Percentiles rank a stretch among this genome's conserved stretches.
Conservation (phyloP, 2,329 filamentous ascomycete species). For the Lasiodiplodia theobromae region DNA sequence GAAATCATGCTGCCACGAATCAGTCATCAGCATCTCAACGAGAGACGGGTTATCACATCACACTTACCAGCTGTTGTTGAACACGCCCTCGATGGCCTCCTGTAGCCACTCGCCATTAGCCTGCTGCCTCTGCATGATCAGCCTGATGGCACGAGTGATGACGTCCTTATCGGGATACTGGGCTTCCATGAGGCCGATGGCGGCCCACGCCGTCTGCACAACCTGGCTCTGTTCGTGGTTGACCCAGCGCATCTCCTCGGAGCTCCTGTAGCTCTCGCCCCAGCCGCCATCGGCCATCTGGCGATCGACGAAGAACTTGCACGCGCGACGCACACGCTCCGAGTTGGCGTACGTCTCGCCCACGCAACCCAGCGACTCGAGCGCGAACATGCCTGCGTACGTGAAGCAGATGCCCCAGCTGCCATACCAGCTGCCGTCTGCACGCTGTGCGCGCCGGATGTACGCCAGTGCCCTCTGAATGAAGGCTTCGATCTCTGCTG, state of each 20-base stretch:
- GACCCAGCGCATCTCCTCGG: conserved; percentile 76
- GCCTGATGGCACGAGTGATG: conserved; percentile 74
- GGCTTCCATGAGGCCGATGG: conserved; percentile 80
- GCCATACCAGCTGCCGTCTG: conserved; percentile 96
- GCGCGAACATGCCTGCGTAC: conserved; percentile 94
- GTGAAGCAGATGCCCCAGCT: conserved; percentile 99
- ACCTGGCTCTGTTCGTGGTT: conserved; percentile 86
- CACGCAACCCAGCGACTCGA: conserved; percentile 82
- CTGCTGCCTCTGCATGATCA: conserved; percentile 87
- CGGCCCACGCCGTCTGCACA: conserved; percentile 93
- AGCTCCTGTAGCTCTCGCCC: conserved; percentile 93
- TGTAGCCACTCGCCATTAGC: conserved; percentile 92
- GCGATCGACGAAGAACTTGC: conserved; percentile 83
- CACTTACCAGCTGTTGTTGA: conserved; percentile 91
- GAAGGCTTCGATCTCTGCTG: conserved; percentile 75
- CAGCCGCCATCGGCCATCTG: conserved; percentile 92
- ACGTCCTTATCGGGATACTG: conserved; percentile 77
- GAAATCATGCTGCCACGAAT: conserved; percentile 80
- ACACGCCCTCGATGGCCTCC: conserved; percentile 96
- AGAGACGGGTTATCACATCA: not conserved
- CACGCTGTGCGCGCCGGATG: conserved; percentile 79
- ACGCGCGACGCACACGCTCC: conserved; percentile 73
- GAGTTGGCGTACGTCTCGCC: conserved; percentile 84
- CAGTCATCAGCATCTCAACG: not conserved
- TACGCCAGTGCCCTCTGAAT: conserved; percentile 78